These are phyloP conservation scores for Aleurites moluccanus DNA, from an alignment of 441 rosid genomes.

Conservation along the genomic window DNA sequence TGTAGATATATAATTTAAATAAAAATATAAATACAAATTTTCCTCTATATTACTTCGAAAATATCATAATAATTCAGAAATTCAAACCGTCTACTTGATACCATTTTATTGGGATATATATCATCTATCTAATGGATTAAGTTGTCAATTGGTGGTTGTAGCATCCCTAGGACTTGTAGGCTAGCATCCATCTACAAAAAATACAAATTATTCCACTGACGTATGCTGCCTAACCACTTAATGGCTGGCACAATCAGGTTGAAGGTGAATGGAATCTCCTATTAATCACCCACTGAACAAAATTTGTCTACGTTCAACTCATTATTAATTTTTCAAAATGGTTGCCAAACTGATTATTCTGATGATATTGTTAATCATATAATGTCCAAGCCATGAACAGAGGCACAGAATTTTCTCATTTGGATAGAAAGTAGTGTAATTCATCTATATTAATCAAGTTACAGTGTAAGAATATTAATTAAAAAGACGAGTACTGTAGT, in stretches of 20 bases:
- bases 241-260: background rate
- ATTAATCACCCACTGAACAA: background rate
- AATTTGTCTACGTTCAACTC: background rate
- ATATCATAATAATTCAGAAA: too few species aligned
- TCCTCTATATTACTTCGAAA: too few species aligned
- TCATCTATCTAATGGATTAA: too few species aligned
- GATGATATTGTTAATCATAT: background rate
- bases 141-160: too few species aligned
- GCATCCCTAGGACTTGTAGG: too few species aligned
- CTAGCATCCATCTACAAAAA: background rate
- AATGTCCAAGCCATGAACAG: background rate
- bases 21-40: too few species aligned
- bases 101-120: too few species aligned
- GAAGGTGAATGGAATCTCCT: background rate
- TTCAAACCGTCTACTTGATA: too few species aligned
- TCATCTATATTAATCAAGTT: background rate
- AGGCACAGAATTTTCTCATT: too few species aligned
- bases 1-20: too few species aligned
- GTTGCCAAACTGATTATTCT: background rate
- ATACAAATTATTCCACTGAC: background rate
- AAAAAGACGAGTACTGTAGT: too few species aligned
- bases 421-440: background rate
- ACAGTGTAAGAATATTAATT: too few species aligned
- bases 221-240: conserved; percentile 16
- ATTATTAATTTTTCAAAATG: background rate